Conservation (phyloP, 176 grass and related monocot species). For the Hordeum marinum region DNA sequence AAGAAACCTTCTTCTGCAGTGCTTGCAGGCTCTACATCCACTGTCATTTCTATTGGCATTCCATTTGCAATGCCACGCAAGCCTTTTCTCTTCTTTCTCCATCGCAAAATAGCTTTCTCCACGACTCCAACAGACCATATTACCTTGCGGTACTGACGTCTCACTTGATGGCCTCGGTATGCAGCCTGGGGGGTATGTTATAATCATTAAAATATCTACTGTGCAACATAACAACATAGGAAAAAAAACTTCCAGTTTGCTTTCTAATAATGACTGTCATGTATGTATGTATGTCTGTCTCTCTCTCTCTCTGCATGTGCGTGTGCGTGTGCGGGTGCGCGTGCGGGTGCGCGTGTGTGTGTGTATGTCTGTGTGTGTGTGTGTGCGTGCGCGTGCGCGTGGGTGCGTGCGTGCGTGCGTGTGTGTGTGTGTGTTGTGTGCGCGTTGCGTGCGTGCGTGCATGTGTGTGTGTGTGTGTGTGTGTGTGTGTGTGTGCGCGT, state of each 20-base stretch:
- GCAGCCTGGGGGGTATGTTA: constrained; percentile 50
- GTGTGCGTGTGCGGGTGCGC: too few relatives aligned
- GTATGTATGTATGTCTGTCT: too few relatives aligned
- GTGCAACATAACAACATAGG: background rate
- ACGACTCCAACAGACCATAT: constrained; percentile 92
- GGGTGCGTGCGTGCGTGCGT: too few relatives aligned
- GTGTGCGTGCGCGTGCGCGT: too few relatives aligned
- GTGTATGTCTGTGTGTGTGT: too few relatives aligned
- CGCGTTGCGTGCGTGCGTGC: too few relatives aligned
- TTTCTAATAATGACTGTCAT: constrained; percentile 1
- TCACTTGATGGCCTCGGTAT: constrained; percentile 83
- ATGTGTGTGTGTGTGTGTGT: too few relatives aligned
- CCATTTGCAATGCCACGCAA: constrained; percentile 77
- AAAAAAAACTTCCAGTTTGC: background rate
- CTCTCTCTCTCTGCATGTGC: too few relatives aligned
- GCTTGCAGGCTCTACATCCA: constrained; percentile 49
- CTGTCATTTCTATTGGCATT: constrained; percentile 49
- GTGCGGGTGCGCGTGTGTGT: too few relatives aligned
- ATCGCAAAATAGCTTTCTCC: constrained; percentile 94
- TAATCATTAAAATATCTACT: constrained; percentile 19
- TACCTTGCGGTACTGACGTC: constrained; percentile 82
- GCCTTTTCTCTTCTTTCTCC: constrained; percentile 87
- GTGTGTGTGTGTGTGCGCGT: too few relatives aligned
- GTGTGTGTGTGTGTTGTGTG: too few relatives aligned
- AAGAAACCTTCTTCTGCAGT: constrained; percentile 91